Base-by-base conservation (phyloP, 73 alveolate genomes). In the Paramecium caudatum region DNA sequence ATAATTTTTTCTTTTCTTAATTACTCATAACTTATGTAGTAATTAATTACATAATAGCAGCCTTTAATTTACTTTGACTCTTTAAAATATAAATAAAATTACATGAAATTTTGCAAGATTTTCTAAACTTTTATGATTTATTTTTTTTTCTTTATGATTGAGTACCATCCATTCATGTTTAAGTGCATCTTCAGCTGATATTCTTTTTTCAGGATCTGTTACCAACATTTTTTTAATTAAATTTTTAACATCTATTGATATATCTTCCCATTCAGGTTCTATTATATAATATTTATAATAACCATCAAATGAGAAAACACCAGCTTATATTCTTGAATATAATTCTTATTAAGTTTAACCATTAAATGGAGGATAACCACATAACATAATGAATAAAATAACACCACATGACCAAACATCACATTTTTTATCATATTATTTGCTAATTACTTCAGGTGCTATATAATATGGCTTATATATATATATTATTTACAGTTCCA, bases 371-470 rank as follows among this genome's bases (percentile, higher is more conserved):
- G 96, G 93, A 63, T 61, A 90, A 4, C 97, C 97, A 82, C 97
- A 50, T 45, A 94, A 83, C 93, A 94, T 90, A n/a, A 94, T 92
- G 90, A 91, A 94, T 91, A 94, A 84, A 34, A 94, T 90, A 62
- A 94, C 96, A 16, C 97, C 97, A 82, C 97, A 94, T 23, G 96
- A 61, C 96, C 97, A 94, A 49, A 92, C 97, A 94, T 94, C 97
- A 82, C 97, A 85, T 94, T 93, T 94, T 70, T 88, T 93, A 90
- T 94, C 95, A 92, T 94, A 94, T 82, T 85, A 50, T 69, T 92
- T 61, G 36, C 63, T 93, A 16, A 94, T 70, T 1, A 94, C 97
- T 90, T 94, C 97, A n/a, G 97, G 97, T 13, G 97, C 93, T 19
- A 63, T 63, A 32, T 85, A 85, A 63, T 61, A 85, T 36, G 93